Conservation (phyloP, 805 yeast genomes). For the Spathaspora hagerdaliae region DNA sequence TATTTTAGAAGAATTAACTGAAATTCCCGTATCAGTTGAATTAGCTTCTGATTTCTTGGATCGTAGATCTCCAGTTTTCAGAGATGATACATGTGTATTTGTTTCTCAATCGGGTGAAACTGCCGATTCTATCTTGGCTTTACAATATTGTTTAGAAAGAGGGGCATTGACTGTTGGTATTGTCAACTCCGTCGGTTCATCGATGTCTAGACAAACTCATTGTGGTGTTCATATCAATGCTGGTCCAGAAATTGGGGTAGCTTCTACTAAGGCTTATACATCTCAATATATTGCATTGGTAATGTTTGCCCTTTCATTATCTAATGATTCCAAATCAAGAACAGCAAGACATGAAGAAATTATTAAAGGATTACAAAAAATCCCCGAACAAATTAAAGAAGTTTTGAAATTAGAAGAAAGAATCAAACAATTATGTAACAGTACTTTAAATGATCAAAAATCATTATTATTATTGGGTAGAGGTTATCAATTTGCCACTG, state of each 20-base stretch:
- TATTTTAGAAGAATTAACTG: conserved; percentile 93
- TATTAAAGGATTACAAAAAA: conserved; percentile 75
- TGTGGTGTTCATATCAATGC: conserved; percentile 99
- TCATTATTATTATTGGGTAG: conserved; percentile 90
- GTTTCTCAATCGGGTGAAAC: conserved; percentile 99
- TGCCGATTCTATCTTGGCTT: conserved; percentile 93
- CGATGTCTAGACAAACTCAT: conserved; percentile 93
- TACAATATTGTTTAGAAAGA: conserved; percentile 92
- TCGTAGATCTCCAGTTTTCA: conserved; percentile 92
- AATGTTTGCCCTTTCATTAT: conserved; percentile 92
- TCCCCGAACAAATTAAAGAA: conserved; percentile 80
- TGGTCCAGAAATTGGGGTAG: conserved; percentile 99
- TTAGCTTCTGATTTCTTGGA: conserved; percentile 94
- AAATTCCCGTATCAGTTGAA: conserved; percentile 89
- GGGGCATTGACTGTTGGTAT: conserved; percentile 98
- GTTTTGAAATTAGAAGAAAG: conserved; percentile 69
- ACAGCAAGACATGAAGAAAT: conserved; percentile 75
- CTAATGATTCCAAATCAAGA: conserved; percentile 84
- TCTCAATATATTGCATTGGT: conserved; percentile 97
- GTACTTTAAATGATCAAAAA: conserved; percentile 72
- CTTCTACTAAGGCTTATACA: conserved; percentile 97
- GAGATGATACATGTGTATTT: conserved; percentile 96
- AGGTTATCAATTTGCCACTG: conserved; percentile 96
- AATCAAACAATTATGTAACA: conserved; percentile 72
- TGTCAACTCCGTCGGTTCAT: conserved; percentile 95